Evolutionary conservation across 129 eudicot genomes (phyloP).

Genomic region (Silybum marianum): DNA sequence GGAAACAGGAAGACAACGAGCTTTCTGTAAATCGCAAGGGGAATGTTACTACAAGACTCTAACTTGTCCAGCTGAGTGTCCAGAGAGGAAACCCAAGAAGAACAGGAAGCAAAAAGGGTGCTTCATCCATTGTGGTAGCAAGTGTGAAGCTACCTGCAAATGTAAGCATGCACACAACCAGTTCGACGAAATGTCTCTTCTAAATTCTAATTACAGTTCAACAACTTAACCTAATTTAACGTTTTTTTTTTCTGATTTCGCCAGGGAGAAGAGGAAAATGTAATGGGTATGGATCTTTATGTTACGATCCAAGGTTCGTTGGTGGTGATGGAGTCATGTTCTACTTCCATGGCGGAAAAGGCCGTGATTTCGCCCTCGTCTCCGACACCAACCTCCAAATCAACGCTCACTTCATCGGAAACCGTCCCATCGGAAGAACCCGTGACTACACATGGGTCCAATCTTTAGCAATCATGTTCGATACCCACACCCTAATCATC

Average conservation of each 20-base stretch:
- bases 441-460: slow-evolving; percentile 82
- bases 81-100: slow-evolving; percentile 67
- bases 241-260: not conserved
- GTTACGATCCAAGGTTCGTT: slow-evolving; percentile 69
- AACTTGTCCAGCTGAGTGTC: slow-evolving; percentile 65
- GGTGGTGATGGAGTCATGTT: slow-evolving; percentile 79
- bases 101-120: slow-evolving; percentile 73
- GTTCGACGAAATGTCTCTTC: not conserved
- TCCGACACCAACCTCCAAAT: slow-evolving; percentile 69
- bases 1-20: slow-evolving; percentile 50
- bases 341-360: slow-evolving; percentile 72
- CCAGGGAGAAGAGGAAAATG: slow-evolving; percentile 58
- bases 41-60: slow-evolving; percentile 44
- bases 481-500: slow-evolving; percentile 48
- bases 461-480: slow-evolving; percentile 53
- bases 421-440: slow-evolving; percentile 53
- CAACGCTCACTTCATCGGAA: slow-evolving; percentile 64
- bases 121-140: slow-evolving; percentile 62
- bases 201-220: not conserved
- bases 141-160: slow-evolving; percentile 74
- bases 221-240: not conserved
- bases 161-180: slow-evolving; percentile 41
- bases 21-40: slow-evolving; percentile 45
- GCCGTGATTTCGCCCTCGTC: slow-evolving; percentile 48
- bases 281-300: slow-evolving; percentile 49